phyloP scores from a whole-genome alignment of 371 early-diverging fungal species.

The Chytridiales sp. region DNA sequence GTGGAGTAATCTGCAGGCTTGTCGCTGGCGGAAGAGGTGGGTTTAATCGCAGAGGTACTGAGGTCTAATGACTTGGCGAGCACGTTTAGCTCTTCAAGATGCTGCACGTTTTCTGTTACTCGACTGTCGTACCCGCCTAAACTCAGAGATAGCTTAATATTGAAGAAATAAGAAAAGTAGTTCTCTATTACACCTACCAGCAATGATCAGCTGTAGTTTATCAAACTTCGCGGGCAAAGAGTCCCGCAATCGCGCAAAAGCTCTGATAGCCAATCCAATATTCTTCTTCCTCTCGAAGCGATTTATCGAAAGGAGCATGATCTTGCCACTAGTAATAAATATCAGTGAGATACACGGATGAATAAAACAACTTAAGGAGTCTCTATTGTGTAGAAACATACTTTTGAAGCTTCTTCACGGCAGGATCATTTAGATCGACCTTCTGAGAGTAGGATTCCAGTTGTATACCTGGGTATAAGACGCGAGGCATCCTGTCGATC shows the following conservation, averaged over 20 bases:
- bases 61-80: conserved; percentile 53
- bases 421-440: conserved; percentile 55
- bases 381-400: conserved; percentile 26
- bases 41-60: conserved; percentile 12
- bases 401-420: conserved; percentile 57
- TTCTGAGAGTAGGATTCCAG: conserved; percentile 65
- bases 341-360: neutral
- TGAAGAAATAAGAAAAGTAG: neutral
- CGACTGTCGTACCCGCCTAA: conserved; percentile 84
- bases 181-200: conserved; percentile 54
- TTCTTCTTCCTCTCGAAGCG: conserved; percentile 95
- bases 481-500: conserved; percentile 59
- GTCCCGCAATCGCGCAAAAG: conserved; percentile 59
- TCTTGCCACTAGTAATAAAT: conserved; percentile 9
- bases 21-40: conserved; percentile 4
- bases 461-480: conserved; percentile 86
- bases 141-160: neutral
- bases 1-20: conserved; percentile 30
- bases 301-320: conserved; percentile 74
- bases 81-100: conserved; percentile 67
- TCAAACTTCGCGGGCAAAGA: conserved; percentile 28
- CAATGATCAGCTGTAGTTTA: conserved; percentile 68
- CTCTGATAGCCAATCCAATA: conserved; percentile 75
- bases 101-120: conserved; percentile 82
- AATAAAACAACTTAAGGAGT: conserved; percentile 5